Percentiles rank a stretch among this genome's conserved stretches.
Conservation (phyloP, 192 early-diverging fungal genomes). For the Diversispora eburnea region DNA sequence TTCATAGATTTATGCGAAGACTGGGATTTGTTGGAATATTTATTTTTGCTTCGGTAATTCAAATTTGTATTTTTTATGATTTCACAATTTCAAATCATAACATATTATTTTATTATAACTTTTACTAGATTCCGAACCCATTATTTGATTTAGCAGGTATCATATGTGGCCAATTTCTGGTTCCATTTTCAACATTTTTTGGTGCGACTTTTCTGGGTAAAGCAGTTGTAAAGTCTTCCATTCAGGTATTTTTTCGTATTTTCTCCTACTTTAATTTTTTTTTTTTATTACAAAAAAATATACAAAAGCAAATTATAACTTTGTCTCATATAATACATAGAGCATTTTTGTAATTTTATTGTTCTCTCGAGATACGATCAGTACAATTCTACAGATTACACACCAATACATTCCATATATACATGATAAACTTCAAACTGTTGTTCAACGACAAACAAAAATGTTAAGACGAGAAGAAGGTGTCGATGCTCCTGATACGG, state of each 20-base stretch:
- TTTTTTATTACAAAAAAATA: neutral
- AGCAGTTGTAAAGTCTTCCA: slow-evolving; percentile 80
- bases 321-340: slow-evolving; percentile 29
- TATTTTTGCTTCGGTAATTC: slow-evolving; percentile 76
- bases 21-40: slow-evolving; percentile 91
- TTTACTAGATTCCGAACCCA: slow-evolving; percentile 82
- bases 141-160: slow-evolving; percentile 96
- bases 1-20: slow-evolving; percentile 68
- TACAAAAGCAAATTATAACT: too few species aligned
- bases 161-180: slow-evolving; percentile 85
- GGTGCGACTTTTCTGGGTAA: slow-evolving; percentile 94
- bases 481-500: slow-evolving; percentile 19
- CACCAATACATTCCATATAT: slow-evolving; percentile 51
- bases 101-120: too few species aligned
- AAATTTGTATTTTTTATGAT: neutral
- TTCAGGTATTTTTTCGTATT: slow-evolving; percentile 56
- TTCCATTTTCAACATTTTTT: slow-evolving; percentile 93
- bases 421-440: slow-evolving; percentile 52
- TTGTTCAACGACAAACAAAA: slow-evolving; percentile 48
- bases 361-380: slow-evolving; percentile 76
- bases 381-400: slow-evolving; percentile 52
- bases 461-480: slow-evolving; percentile 32
- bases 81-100: too few species aligned
- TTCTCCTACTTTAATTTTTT: neutral
- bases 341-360: slow-evolving; percentile 74